Base-by-base conservation (phyloP, 148 eudicot species). In the Diospyros lotus region DNA sequence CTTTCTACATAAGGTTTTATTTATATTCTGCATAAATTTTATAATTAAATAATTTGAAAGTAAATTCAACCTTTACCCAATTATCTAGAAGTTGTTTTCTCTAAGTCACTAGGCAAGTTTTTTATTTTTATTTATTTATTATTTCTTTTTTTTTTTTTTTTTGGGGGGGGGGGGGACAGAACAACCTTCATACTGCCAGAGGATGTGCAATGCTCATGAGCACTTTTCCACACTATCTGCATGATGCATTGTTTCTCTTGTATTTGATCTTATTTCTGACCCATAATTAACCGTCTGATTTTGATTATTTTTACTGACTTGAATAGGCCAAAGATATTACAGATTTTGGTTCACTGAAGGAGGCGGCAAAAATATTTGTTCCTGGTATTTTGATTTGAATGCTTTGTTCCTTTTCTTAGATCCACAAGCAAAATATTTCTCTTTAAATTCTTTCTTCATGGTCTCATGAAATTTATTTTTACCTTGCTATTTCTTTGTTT, bases 291-390 rank as follows among this genome's bases (percentile, higher is more conserved):
- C 56, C 60, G 53, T 63, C 3, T 50, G 15, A 58, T 41, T 54
- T 50, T 13, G 38, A 40, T 13, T 6, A 64, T 51, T 58, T 60
- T 73, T 60, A 54, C 50, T 75, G 9, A 61, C 18, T 68, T 78
- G 64, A 69, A 69, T 92, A 94, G 98, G 98, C 98, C 64, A 84
- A 91, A 73, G 97, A 94, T 84, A 80, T 94, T 67, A 75, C 91
- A 59, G 89, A 84, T 87, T 74, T 94, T 61, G 98, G 98, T 56
- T 83, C 98, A 17, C 77, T 94, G 64, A 94, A 94, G 85, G 95
- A 84, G 53, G 98, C 93, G 62, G 87, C 97, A 64, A 94, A 90
- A 75, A 74, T 94, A 73, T 94, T 94, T 76, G 86, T 94, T 77
- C 98, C 98, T 63, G 97, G 98, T 93, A 79, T 58, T n/a, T 59